Evolutionary conservation across 2,329 filamentous ascomycete species (phyloP).

Genomic region (Dissoconium aciculare): DNA sequence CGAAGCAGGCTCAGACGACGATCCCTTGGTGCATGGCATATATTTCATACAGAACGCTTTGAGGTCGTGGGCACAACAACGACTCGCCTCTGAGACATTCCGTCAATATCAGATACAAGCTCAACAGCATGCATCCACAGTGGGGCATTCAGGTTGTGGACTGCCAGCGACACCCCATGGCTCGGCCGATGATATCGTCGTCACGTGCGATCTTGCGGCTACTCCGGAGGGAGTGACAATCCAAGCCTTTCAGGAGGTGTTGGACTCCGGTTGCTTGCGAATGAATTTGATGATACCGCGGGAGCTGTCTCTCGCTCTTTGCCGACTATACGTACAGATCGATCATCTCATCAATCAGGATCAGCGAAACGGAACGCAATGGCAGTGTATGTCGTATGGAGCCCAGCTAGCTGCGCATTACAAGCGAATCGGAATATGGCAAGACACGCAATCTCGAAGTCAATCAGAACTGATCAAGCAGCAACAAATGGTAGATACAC

Average conservation of each 20-base stretch:
- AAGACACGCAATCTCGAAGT: slow-evolving; percentile 11
- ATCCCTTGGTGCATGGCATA: slow-evolving; percentile 18
- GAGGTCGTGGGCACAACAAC: slow-evolving; percentile 21
- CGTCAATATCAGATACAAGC: slow-evolving; percentile 10
- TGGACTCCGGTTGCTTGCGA: slow-evolving; percentile 19
- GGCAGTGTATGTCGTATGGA: slow-evolving; percentile 20
- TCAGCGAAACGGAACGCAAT: slow-evolving; percentile 11
- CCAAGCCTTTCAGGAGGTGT: slow-evolving; percentile 19
- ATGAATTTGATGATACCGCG: slow-evolving; percentile 16
- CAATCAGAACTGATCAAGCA: slow-evolving; percentile 13
- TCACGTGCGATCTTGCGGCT: slow-evolving; percentile 10
- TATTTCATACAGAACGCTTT: slow-evolving; percentile 23
- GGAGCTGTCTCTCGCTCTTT: slow-evolving; percentile 15
- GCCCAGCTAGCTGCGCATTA: slow-evolving; percentile 19
- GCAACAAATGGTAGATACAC: slow-evolving; percentile 12
- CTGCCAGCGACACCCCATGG: slow-evolving; percentile 13
- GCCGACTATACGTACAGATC: slow-evolving; percentile 22
- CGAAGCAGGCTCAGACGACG: no score
- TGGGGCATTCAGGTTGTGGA: no score
- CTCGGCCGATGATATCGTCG: slow-evolving; percentile 12
- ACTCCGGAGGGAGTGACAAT: slow-evolving; percentile 20
- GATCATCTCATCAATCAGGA: slow-evolving; percentile 22
- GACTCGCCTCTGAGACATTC: slow-evolving; percentile 12
- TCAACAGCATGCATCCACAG: slow-evolving; percentile 10
- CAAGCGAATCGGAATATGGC: slow-evolving; percentile 13